phyloP scores from a whole-genome alignment of 805 yeast genomes.

The Metschnikowia gruessii region DNA sequence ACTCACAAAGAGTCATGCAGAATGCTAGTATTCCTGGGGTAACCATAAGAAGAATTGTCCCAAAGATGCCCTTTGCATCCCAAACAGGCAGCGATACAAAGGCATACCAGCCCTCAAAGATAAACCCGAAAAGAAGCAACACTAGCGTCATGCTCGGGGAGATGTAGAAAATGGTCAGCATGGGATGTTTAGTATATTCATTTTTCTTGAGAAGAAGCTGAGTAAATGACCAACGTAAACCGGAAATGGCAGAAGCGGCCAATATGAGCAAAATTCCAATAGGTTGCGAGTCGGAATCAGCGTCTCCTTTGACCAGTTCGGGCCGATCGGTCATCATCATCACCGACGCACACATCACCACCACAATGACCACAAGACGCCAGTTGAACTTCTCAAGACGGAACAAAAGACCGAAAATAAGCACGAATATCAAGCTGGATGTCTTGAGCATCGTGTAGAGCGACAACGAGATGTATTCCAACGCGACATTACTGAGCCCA shows the following conservation, averaged over 20 bases:
- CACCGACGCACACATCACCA: constrained; percentile 80
- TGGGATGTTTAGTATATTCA: constrained; percentile 64
- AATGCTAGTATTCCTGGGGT: constrained; percentile 88
- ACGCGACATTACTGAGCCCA: constrained; percentile 85
- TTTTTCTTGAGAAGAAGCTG: constrained; percentile 71
- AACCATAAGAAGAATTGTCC: constrained; percentile 56
- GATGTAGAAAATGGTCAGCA: constrained; percentile 76
- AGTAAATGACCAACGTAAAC: constrained; percentile 93
- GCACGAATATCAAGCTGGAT: constrained; percentile 81
- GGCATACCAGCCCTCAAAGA: constrained; percentile 63
- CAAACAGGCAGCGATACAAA: constrained; percentile 60
- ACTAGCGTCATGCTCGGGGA: constrained; percentile 79
- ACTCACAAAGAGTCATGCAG: constrained; percentile 86
- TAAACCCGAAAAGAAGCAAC: constrained; percentile 58
- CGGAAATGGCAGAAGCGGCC: constrained; percentile 76
- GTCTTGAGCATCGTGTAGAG: constrained; percentile 94
- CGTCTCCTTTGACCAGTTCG: constrained; percentile 17
- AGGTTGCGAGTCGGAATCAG: constrained; percentile 21
- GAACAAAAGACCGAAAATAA: constrained; percentile 82
- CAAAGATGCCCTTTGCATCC: constrained; percentile 53
- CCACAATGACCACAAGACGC: constrained; percentile 66
- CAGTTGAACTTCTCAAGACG: constrained; percentile 70
- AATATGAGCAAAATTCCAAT: constrained; percentile 75
- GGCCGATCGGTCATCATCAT: constrained; percentile 72
- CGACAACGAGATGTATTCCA: constrained; percentile 73